Base-by-base conservation (phyloP, 148 eudicot species). In the Dianthus caryophyllus region DNA sequence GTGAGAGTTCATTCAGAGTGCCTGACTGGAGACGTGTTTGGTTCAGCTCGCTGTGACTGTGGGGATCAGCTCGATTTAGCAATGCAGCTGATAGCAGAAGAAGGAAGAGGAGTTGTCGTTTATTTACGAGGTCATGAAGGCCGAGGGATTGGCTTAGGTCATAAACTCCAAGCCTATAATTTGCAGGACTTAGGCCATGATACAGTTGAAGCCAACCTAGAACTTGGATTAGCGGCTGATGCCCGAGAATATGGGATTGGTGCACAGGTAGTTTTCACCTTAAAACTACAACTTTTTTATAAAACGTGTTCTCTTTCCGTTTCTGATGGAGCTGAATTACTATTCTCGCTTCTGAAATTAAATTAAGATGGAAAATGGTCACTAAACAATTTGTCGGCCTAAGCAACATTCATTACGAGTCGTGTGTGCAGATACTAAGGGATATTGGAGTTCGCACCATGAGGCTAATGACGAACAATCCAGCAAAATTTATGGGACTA, bases 1-100 rank as follows among this genome's bases (percentile, higher is more conserved):
- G 96, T 87, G 49, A 75, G 98, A 78, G 96, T 89, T 61, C 98
- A 93, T 67, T 93, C 98, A 1, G 98, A 93, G 78, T 93, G 98
- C 75, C 70, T 93, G 73, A 93, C 98, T 16, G 98, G 98, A 8
- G 98, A 93, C 71, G 85, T 90, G 2, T 93, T 93, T 70, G 98
- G 98, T 18, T 89, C 98, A 66, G 88, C 74, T 62, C 70, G 98
- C 46, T 92, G 98, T 62, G 98, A 93, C 73, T 93, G 97, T 79
- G 98, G 98, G 2, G 75, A 75, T 53, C 98, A 93, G 73, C 80
- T 93, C 55, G 90, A 69, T 18, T 51, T 93, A 64, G 97, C 97
- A 27, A 84, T 94, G 98, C 73, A 84, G 65, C 17, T 84, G 66
- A 87, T 93, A 24, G 95, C 88, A 73, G 68, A 84, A 79, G 87